Base-by-base conservation (phyloP, 352 stramenopile species). In the Globisporangium nunn region DNA sequence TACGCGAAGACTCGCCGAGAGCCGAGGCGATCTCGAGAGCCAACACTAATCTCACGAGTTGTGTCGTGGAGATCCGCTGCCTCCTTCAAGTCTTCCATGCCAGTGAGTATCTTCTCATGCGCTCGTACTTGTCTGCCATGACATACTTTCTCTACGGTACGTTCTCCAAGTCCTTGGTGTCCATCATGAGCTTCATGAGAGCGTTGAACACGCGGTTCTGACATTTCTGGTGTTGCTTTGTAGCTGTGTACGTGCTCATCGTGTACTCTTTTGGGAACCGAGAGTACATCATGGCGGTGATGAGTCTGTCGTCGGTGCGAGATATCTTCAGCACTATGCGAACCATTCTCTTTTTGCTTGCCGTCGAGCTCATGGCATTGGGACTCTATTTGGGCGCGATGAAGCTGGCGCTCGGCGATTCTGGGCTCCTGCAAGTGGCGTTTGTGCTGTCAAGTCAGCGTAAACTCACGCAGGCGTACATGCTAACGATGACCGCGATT, bases 251-350 rank as follows among this genome's bases (percentile, higher is more conserved):
- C 41, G 29, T 58, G 52, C 41, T 35, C 41, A 30, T 44, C 10
- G 52, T 58, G 28, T 50, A 50, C 52, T 58, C 30, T 41, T 37
- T 50, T 29, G 15, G 28, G 18, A 58, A 58, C 29, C 41, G 52
- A n/a, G 31, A 35, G 4, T 58, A 50, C 17, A 23, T 58, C 30
- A 11, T 50, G 3, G 41, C 52, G 29, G 41, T 45, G 53, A 39
- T 51, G 43, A 17, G 31, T 15, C 41, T 58, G 43, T 37, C 31
- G n/a, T 46, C 53, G 4, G 11, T 44, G 31, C 43, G 14, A 5
- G 43, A 51, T 14, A 3, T 58, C 29, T 12, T 6, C 2, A 31
- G 15, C 31, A 35, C n/a, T 3, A 18, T 23, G 40, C 43, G 33
- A 0, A 33, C 37, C 33, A 35, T 58, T 31, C 30, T 17, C 53